Evolutionary conservation across 192 early-diverging fungal genomes (phyloP), one percentile per base, ranked within the genome.

Genomic region (Nowakowskiella sp.): DNA sequence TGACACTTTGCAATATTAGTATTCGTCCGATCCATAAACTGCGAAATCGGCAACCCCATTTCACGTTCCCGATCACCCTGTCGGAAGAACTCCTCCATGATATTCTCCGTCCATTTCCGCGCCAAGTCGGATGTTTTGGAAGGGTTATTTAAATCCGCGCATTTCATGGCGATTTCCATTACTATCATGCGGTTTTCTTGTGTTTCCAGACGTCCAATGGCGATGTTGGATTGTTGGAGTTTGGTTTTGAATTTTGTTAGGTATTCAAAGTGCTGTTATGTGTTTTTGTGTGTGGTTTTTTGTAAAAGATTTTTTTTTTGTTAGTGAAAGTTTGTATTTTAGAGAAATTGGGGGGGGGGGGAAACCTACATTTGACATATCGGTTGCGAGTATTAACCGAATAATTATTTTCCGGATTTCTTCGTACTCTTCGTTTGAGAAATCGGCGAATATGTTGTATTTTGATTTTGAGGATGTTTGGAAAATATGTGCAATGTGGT

Each of bases 81-180:
- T 16, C 54, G 29, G 46, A 61, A 62, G 32, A 76, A 79, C 42
- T 79, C 77, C 43, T 67, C 61, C 42, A 72, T 45, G 3, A 79
- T 64, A 13, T 58, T 47, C 6, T 58, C 56, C 28, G 25, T 26
- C 77, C 77, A 80, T 8, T 36, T 43, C 22, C 61, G 54, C 49
- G 66, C 71, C 16, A 80, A 54, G 2, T 48, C 1, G 55, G 58
- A 57, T 21, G 54, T 53, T 51, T 78, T 78, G 13, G 74, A 62
- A 5, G 72, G 74, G 47, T 80, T 80, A 31, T 64, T 68, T 10
- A 80, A 69, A 49, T 80, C 77, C 5, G 77, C 60, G 50, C 71
- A 76, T 55, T 80, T 80, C 46, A 80, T 74, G 8, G 72, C 49
- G 44, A 80, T 74, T 30, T 72, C 66, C 55, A 56, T 64, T 24